These are phyloP conservation scores for Acanthamoeba polyphaga DNA, from an alignment of 208 protist genomes.

Conservation along the genomic window DNA sequence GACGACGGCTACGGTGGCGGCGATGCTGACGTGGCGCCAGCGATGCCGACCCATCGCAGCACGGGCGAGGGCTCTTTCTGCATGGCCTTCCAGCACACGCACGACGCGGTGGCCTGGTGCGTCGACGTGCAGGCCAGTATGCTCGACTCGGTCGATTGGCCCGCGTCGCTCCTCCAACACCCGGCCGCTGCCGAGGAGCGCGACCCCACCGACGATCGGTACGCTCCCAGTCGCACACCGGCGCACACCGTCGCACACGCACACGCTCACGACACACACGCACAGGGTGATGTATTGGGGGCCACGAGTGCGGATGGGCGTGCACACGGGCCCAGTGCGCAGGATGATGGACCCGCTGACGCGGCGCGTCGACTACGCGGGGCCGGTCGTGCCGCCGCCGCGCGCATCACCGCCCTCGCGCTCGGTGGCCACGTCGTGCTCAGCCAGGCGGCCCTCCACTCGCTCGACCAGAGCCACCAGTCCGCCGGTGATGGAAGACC, in stretches of 20 bases:
- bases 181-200: conserved; percentile 39
- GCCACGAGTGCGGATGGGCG: conserved; percentile 16
- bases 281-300: background rate
- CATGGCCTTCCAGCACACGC: conserved; percentile 44
- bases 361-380: background rate
- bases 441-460: background rate
- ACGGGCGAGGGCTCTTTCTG: conserved; percentile 57
- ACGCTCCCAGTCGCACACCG: background rate
- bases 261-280: background rate
- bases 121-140: conserved; percentile 1
- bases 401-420: background rate
- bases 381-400: background rate
- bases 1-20: no score
- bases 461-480: background rate
- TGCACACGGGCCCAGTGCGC: background rate
- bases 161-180: background rate
- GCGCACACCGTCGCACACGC: background rate
- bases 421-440: conserved; percentile 11
- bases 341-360: background rate
- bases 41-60: background rate
- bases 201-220: background rate
- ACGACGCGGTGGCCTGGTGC: conserved; percentile 24
- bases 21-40: background rate
- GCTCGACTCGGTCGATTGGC: conserved; percentile 1
- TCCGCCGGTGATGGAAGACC: no score